Evolutionary conservation across 202 grass and related monocot genomes (phyloP).

Genomic region (Musa balbisiana): DNA sequence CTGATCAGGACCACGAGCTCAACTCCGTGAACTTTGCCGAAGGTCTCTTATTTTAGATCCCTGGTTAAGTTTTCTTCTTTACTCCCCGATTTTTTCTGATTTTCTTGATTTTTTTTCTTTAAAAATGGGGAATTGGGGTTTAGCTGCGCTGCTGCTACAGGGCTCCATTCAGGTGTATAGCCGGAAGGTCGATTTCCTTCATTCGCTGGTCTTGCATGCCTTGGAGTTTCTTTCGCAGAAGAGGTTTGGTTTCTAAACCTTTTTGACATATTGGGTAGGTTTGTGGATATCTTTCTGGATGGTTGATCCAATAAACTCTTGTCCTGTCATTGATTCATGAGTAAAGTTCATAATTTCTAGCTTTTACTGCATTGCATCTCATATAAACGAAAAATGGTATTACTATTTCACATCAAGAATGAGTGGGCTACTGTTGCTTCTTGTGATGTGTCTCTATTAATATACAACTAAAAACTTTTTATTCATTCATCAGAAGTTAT

Average conservation of each 20-base stretch:
- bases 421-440: not conserved
- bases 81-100: not conserved
- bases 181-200: slow-evolving; percentile 90
- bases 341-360: not conserved
- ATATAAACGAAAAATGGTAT: not conserved
- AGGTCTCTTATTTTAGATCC: slow-evolving; percentile 35
- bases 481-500: no score
- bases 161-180: slow-evolving; percentile 92
- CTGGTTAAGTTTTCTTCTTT: not conserved
- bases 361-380: not conserved
- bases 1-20: slow-evolving; percentile 37
- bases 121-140: slow-evolving; percentile 21
- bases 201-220: slow-evolving; percentile 72
- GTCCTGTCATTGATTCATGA: not conserved
- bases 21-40: slow-evolving; percentile 86
- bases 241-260: slow-evolving; percentile 44
- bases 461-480: not conserved
- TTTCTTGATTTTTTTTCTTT: slow-evolving; percentile 18
- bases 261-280: not conserved
- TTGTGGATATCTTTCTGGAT: not conserved
- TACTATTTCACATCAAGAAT: not conserved
- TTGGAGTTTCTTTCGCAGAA: slow-evolving; percentile 86
- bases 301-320: not conserved
- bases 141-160: slow-evolving; percentile 84
- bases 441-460: not conserved